phyloP scores from a whole-genome alignment of 129 eudicot genomes.

The Kitagawia praeruptora region DNA sequence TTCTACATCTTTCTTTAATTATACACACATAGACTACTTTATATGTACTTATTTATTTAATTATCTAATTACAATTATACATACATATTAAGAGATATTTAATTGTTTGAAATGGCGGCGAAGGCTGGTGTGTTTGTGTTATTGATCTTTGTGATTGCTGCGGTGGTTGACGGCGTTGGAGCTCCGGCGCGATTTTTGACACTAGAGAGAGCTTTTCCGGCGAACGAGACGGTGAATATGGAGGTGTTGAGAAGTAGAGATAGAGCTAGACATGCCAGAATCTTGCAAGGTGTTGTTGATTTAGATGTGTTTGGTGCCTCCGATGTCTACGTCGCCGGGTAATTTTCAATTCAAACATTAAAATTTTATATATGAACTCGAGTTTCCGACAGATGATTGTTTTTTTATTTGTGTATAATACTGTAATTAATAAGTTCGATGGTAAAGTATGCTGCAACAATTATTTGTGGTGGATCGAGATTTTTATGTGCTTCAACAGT shows the following conservation, averaged over 20 bases:
- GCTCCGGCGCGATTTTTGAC: conserved; percentile 36
- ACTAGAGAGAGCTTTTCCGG: conserved; percentile 76
- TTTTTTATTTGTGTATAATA: no score
- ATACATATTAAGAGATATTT: no score
- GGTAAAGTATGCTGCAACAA: no score
- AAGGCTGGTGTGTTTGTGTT: conserved; percentile 20
- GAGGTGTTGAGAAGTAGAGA: conserved; percentile 55
- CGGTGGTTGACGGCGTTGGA: conserved; percentile 25
- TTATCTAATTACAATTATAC: no score
- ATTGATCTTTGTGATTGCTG: conserved; percentile 23
- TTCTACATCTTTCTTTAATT: conserved; percentile 5
- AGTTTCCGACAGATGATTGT: no score
- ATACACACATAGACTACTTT: background rate
- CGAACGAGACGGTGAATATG: conserved; percentile 41
- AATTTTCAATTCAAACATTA: conserved; percentile 12
- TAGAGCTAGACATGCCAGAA: conserved; percentile 63
- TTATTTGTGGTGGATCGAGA: no score
- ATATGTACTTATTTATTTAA: background rate
- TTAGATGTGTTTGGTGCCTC: conserved; percentile 71
- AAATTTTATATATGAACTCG: background rate
- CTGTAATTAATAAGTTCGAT: no score
- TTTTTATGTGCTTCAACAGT: background rate
- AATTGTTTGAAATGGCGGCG: conserved; percentile 12
- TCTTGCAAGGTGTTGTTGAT: conserved; percentile 68
- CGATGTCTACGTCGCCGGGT: conserved; percentile 87